These are phyloP conservation scores for Aspergillus heteromorphus DNA, from an alignment of 495 filamentous ascomycete genomes.

Conservation along the genomic window DNA sequence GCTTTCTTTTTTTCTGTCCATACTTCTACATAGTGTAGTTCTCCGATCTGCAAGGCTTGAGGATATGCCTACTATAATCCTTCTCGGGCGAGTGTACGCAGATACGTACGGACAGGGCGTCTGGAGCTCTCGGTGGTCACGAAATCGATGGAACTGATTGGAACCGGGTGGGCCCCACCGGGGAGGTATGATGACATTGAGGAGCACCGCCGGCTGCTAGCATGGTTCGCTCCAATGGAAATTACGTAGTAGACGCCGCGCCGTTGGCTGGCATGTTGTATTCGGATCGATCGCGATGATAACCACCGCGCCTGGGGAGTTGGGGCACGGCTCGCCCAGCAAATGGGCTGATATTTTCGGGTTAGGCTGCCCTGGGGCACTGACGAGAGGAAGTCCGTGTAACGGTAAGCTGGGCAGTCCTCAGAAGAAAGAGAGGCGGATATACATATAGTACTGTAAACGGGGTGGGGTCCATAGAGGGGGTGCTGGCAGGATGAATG, in stretches of 20 bases:
- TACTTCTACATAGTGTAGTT: no score
- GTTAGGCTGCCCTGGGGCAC: background rate
- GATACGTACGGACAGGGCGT: background rate
- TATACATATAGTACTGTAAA: no score
- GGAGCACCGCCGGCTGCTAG: background rate
- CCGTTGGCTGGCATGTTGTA: background rate
- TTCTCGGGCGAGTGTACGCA: no score
- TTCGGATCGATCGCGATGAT: background rate
- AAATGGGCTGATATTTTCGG: background rate
- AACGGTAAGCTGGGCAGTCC: no score
- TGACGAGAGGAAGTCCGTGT: no score
- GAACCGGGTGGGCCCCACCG: background rate
- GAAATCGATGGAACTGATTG: constrained; percentile 10
- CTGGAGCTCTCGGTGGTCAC: background rate
- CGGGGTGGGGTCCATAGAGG: no score
- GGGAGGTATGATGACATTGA: constrained; percentile 3
- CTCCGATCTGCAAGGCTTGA: no score
- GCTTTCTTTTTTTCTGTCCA: no score
- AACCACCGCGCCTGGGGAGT: background rate
- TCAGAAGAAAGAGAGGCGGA: no score
- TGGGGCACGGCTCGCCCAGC: background rate
- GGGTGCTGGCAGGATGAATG: no score
- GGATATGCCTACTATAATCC: no score
- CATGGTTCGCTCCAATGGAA: background rate
- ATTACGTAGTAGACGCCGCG: background rate